Evolutionary conservation across 2,329 filamentous ascomycete species (phyloP).

Genomic region (Stachybotrys elegans): DNA sequence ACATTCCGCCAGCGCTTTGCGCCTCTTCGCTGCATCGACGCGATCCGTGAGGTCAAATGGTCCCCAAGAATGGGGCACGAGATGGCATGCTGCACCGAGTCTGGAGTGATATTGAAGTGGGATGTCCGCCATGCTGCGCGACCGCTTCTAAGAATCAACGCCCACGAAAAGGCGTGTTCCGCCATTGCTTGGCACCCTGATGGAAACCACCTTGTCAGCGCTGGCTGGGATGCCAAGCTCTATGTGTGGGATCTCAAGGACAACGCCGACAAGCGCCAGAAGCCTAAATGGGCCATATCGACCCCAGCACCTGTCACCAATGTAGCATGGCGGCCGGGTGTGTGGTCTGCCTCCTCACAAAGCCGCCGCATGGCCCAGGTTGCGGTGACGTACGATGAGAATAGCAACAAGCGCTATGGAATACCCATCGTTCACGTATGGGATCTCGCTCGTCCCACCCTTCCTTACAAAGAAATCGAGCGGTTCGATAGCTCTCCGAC

Average conservation of each 20-base stretch:
- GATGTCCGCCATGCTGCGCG: constrained; percentile 51
- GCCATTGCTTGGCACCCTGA: constrained; percentile 65
- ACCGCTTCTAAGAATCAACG: constrained; percentile 54
- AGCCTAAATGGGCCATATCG: constrained; percentile 56
- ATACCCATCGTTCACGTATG: constrained; percentile 59
- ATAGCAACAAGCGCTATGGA: constrained; percentile 47
- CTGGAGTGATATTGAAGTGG: constrained; percentile 59
- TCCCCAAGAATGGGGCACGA: constrained; percentile 56
- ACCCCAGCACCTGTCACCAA: constrained; percentile 55
- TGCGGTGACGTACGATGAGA: constrained; percentile 57
- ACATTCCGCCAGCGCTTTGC: constrained; percentile 44
- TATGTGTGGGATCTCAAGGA: constrained; percentile 62
- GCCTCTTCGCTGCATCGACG: constrained; percentile 31
- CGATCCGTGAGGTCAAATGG: constrained; percentile 60
- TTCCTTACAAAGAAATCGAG: constrained; percentile 63
- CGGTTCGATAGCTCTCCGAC: constrained; percentile 53
- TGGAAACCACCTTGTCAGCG: constrained; percentile 60
- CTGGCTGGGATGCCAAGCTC: constrained; percentile 55
- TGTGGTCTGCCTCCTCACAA: constrained; percentile 61
- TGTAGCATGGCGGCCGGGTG: constrained; percentile 58
- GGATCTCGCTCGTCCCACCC: constrained; percentile 62
- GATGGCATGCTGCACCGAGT: constrained; percentile 61
- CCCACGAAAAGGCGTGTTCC: constrained; percentile 55
- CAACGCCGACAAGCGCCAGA: constrained; percentile 58
- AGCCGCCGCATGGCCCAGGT: constrained; percentile 57